Conservation (phyloP, 1,284 basidiomycete genomes). For the Amylostereum areolatum region DNA sequence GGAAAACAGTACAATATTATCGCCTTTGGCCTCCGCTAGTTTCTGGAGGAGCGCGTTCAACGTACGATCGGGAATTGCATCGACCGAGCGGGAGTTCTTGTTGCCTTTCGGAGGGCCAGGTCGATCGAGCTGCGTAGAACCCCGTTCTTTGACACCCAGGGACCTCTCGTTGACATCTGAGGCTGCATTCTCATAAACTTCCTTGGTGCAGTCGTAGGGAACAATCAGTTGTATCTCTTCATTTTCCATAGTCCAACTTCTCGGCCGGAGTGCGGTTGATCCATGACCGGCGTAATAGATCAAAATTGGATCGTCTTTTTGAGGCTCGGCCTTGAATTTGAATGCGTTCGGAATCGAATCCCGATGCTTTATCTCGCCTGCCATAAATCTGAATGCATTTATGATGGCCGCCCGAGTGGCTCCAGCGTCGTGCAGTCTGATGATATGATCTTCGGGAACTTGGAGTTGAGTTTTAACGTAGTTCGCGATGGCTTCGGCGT, state of each 20-base stretch:
- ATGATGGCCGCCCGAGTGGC: slow-evolving; percentile 14
- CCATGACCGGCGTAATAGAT: slow-evolving; percentile 9
- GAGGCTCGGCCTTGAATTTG: neutral
- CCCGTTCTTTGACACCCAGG: too few species aligned
- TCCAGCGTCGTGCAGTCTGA: neutral
- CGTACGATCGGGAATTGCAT: neutral
- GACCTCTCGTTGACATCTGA: neutral
- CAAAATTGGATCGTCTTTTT: slow-evolving; percentile 4
- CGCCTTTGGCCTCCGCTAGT: neutral
- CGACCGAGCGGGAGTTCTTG: too few species aligned
- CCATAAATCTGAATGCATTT: slow-evolving; percentile 13
- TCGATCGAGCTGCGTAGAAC: too few species aligned
- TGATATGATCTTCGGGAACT: neutral
- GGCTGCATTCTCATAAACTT: neutral
- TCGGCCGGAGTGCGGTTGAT: neutral
- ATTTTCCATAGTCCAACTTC: neutral
- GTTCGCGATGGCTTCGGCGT: neutral
- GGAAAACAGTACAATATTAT: neutral
- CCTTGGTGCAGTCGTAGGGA: neutral
- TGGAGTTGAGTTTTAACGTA: neutral
- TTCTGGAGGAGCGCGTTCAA: neutral
- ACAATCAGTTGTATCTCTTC: neutral
- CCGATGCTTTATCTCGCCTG: too few species aligned
- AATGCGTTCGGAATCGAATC: neutral
- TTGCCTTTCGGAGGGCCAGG: too few species aligned